Percentiles rank a stretch among this genome's conserved stretches.
phyloP scores from a whole-genome alignment of 2,329 filamentous ascomycete species.

The Aureobasidium mangrovei region DNA sequence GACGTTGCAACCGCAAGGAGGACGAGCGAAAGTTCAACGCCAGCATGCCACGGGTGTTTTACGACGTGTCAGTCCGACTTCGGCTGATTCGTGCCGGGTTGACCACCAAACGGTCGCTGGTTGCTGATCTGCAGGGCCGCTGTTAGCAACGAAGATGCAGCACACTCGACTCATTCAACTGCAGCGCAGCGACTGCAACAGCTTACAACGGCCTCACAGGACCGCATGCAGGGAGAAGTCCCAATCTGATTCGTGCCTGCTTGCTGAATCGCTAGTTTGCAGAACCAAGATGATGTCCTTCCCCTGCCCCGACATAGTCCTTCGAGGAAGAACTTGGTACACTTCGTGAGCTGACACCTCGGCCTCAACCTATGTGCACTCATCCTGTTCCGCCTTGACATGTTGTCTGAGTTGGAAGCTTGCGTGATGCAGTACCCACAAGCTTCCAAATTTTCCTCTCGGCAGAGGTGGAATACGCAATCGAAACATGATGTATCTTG shows the following conservation, averaged over 20 bases:
- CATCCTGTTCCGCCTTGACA: background rate
- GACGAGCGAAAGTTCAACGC: too few species aligned
- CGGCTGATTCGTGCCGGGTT: background rate
- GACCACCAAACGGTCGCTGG: background rate
- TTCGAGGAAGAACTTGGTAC: background rate
- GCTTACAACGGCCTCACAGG: background rate
- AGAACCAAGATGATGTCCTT: background rate
- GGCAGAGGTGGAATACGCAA: background rate
- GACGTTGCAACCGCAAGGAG: too few species aligned
- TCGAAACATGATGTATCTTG: too few species aligned
- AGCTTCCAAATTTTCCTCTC: constrained; percentile 1
- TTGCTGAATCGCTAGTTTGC: constrained; percentile 3
- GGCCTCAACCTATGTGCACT: background rate
- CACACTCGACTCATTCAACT: background rate
- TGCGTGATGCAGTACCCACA: background rate
- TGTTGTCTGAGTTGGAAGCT: background rate
- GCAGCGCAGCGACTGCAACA: background rate
- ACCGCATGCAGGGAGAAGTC: background rate
- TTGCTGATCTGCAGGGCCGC: background rate
- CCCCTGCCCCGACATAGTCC: background rate
- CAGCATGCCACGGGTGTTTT: too few species aligned
- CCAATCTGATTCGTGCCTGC: background rate
- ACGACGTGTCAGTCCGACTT: too few species aligned
- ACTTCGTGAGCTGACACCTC: constrained; percentile 3
- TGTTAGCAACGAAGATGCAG: constrained; percentile 1